Percentiles rank a stretch among this genome's conserved stretches.
Evolutionary conservation across 306 rosid species (phyloP).

Genomic region (Citrullus amarus): DNA sequence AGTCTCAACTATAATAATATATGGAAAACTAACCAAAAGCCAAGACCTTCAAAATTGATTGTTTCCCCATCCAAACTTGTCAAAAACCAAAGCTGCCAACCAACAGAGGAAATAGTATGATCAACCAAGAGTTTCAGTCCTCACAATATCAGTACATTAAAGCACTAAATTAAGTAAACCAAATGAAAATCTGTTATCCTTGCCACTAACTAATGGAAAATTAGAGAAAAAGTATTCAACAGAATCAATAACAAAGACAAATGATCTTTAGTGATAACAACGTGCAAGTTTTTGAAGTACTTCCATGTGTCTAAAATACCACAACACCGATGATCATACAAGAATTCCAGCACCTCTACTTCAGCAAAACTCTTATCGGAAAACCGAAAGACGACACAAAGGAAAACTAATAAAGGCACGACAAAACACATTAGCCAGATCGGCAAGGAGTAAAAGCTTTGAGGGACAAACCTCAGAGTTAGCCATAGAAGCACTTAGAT

Average conservation of each 20-base stretch:
- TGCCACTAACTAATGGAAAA: background rate
- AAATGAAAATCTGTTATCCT: background rate
- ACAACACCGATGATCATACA: background rate
- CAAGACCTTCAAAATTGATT: background rate
- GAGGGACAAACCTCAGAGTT: background rate
- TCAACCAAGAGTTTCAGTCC: background rate
- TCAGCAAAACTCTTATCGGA: background rate
- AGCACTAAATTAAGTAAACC: background rate
- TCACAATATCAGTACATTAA: background rate
- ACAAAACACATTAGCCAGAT: background rate
- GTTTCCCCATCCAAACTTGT: background rate
- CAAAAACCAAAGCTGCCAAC: background rate
- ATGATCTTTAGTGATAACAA: background rate
- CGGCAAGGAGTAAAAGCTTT: background rate
- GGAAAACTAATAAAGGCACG: background rate
- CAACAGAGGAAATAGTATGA: constrained; percentile 1
- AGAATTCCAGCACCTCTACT: background rate
- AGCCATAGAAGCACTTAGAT: background rate
- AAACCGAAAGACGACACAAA: background rate
- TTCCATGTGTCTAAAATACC: background rate
- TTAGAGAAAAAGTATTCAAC: background rate
- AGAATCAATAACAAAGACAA: background rate
- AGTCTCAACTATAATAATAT: background rate
- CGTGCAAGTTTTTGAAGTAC: too few species aligned
- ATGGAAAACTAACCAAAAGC: background rate